Base-by-base conservation (phyloP, 805 yeast species). In the Pachysolen tannophilus region DNA sequence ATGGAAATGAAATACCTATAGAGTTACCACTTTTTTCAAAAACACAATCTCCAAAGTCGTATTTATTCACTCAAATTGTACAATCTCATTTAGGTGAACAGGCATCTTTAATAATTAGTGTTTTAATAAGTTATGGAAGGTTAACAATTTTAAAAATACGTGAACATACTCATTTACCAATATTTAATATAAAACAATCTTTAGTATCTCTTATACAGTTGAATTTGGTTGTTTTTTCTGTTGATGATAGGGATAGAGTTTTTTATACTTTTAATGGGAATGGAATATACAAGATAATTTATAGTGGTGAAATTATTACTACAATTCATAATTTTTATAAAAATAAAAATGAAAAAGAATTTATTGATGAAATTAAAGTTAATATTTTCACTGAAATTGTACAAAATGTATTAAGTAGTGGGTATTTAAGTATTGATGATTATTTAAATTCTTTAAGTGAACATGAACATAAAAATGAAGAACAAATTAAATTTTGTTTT, bases 121-220 rank as follows among this genome's bases (percentile, higher is more conserved):
- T 69, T 2, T 61, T 88, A 45, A 62, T 83, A 37, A 69, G 80
- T 36, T 68, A 78, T 43, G 94, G 94, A 10, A 66, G 92, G 40
- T 58, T 78, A 24, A 67, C 74, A 0, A 64, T 78, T 2, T 55
- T 53, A 17, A 86, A 82, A 32, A 45, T 87, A 16, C 53, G 68
- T 28, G 52, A 56, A 19, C 57, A 59, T 34, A 61, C 79, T 3
- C 56, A 60, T 7, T 51, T 82, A 32, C 69, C 79, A 1, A 35
- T 61, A 0, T 53, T 69, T 10, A 57, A 69, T 10, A 73, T 84
- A 14, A 78, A 78, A 43, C 71, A 79, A 23, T 65, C 82, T 0
- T 61, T 90, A 28, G 94, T 84, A 4, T 72, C 88, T 6, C 60
- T 90, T 47, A 66, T 88, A 27, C 96, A 90, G 56, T 63, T 85